Evolutionary conservation across 371 early-diverging fungal genomes (phyloP), one percentile per base, ranked within the genome.

Genomic region (Rhizopus sp.): DNA sequence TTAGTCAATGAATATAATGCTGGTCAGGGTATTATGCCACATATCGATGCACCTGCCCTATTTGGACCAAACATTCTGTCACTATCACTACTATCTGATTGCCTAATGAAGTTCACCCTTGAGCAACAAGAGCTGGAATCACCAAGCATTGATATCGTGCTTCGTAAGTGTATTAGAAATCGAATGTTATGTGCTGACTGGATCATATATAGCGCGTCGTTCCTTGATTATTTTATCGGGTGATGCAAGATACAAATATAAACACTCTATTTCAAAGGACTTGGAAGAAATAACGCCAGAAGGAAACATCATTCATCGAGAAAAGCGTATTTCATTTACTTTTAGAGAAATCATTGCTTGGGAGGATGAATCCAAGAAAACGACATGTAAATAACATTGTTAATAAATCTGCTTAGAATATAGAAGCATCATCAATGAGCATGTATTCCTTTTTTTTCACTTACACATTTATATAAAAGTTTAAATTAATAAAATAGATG

Each of bases 1-100:
- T 68, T 88, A n/a, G 77, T 88, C 7, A 89, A 88, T 63, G 89
- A 91, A 64, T 91, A 91, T 53, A 75, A 87, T 51, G 67, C 71
- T 7, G 89, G 88, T 4, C 91, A 91, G 69, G 91, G 88, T 62
- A 82, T 79, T 48, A 79, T 79, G 80, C 80, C 80, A 35, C 80
- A 79, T 45, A 64, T 66, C 63, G 89, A 88, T 68, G 83, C 84
- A 8, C 78, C 87, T 15, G 73, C 77, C 38, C 34, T 84, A 5
- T 91, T 91, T 74, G 91, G 91, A 0, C 75, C 80, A 12, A 68
- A 69, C 6, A 85, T 91, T 32, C 63, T 83, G 5, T 85, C 88
- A 2, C 64, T 91, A 12, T 89, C 89, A 0, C 60, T 91, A 23
- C 58, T 85, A n/a, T 83, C 86, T 9, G 68, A 81, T 29, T 89